phyloP scores from a whole-genome alignment of 768 basidiomycete genomes.

The Candolleomyces aberdarensis region DNA sequence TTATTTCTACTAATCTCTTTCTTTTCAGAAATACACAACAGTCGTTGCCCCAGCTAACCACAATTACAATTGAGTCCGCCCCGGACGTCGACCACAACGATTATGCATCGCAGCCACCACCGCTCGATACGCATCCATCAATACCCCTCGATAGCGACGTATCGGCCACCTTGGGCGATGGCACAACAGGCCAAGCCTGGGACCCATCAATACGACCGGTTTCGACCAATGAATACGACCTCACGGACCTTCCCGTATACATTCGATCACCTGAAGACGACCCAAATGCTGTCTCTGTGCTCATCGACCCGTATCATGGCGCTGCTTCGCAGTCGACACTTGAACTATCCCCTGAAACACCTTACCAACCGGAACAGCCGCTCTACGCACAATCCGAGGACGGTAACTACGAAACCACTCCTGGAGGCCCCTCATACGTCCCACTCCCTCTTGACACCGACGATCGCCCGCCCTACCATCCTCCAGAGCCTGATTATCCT shows the following conservation, averaged over 20 bases:
- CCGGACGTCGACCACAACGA: neutral
- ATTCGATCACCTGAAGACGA: slow-evolving; percentile 7
- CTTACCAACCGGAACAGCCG: neutral
- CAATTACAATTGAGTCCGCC: too few relatives aligned
- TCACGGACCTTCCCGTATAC: slow-evolving; percentile 5
- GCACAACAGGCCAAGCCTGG: neutral
- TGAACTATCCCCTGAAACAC: neutral
- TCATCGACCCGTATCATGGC: neutral
- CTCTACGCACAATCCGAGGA: neutral
- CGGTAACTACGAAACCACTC: slow-evolving; percentile 1
- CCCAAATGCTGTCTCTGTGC: slow-evolving; percentile 2
- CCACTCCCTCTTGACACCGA: slow-evolving; percentile 6
- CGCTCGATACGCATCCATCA: slow-evolving; percentile 6
- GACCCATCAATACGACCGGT: neutral
- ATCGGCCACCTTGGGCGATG: neutral
- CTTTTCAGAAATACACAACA: too few relatives aligned
- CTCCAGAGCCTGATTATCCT: neutral
- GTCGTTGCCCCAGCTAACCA: too few relatives aligned
- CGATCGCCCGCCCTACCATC: slow-evolving; percentile 5
- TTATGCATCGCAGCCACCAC: neutral
- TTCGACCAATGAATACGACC: slow-evolving; percentile 5
- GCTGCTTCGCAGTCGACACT: neutral
- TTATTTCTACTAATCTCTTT: too few relatives aligned
- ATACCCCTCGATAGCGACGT: neutral
- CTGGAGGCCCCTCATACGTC: neutral